Percentiles rank a stretch among this genome's conserved stretches.
These are phyloP conservation scores for Botrytis squamosa DNA, from an alignment of 2,329 filamentous ascomycete genomes.

Conservation along the genomic window DNA sequence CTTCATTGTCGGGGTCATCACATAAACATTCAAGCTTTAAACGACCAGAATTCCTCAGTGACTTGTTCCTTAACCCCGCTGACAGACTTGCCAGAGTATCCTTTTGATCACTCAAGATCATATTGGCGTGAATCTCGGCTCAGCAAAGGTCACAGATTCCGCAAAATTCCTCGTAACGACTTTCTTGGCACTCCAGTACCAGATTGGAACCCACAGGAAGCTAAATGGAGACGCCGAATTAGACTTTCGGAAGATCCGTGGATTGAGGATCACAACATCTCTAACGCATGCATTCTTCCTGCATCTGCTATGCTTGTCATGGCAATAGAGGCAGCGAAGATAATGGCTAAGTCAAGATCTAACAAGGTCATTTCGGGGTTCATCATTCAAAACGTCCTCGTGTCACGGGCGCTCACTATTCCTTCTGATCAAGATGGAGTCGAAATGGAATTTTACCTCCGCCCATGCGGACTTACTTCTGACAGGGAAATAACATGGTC, in stretches of 20 bases:
- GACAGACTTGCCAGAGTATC: slow-evolving; percentile 50
- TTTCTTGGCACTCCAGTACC: slow-evolving; percentile 34
- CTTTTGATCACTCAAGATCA: slow-evolving; percentile 50
- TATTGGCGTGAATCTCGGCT: slow-evolving; percentile 55
- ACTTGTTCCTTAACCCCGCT: slow-evolving; percentile 31
- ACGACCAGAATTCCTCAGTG: background rate
- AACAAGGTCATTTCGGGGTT: background rate
- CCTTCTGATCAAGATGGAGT: background rate
- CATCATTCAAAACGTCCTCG: background rate
- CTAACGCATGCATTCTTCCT: slow-evolving; percentile 31
- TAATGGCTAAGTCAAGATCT: slow-evolving; percentile 18
- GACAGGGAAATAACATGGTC: background rate
- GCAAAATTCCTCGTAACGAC: slow-evolving; percentile 44
- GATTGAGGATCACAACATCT: slow-evolving; percentile 23
- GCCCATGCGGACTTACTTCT: background rate
- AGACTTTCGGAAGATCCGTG: slow-evolving; percentile 34
- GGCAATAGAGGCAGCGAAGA: slow-evolving; percentile 36
- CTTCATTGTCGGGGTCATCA: slow-evolving; percentile 4
- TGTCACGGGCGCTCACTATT: slow-evolving; percentile 28
- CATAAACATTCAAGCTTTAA: background rate
- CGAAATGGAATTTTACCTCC: background rate
- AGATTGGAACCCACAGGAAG: slow-evolving; percentile 29
- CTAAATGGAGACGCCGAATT: slow-evolving; percentile 39
- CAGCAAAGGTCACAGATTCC: slow-evolving; percentile 46
- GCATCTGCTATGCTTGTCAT: slow-evolving; percentile 37